Percentiles rank a stretch among this genome's conserved stretches.
Conservation (phyloP, 2,329 filamentous ascomycete species). For the Cytospora piceae region DNA sequence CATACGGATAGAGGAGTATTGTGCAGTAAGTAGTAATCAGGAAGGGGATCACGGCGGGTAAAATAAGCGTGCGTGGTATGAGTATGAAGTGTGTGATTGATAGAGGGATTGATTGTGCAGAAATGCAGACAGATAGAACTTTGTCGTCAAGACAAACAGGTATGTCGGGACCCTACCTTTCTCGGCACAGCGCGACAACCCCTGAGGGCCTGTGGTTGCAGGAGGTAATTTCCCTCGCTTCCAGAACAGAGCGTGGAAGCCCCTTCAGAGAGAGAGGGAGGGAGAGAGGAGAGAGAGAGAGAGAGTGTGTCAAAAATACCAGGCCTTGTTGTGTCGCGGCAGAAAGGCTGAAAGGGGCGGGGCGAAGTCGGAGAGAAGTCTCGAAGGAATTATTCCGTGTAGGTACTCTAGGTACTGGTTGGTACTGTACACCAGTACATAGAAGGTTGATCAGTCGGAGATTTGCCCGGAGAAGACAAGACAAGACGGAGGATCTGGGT, state of each 20-base stretch:
- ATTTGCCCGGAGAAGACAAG: background rate
- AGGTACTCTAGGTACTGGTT: background rate
- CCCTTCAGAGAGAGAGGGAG: slow-evolving; percentile 11
- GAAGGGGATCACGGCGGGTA: slow-evolving; percentile 4
- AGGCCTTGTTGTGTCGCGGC: background rate
- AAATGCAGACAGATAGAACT: slow-evolving; percentile 17
- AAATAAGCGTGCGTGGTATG: background rate
- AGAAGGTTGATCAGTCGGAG: background rate
- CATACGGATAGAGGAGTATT: background rate
- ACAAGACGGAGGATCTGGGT: background rate
- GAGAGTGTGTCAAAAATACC: too few species aligned
- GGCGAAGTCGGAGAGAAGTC: background rate
- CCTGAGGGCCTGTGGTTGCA: slow-evolving; percentile 25
- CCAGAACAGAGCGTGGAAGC: slow-evolving; percentile 29
- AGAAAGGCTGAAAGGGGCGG: background rate
- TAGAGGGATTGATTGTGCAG: slow-evolving; percentile 15
- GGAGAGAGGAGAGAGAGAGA: slow-evolving; percentile 5
- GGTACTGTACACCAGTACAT: background rate
- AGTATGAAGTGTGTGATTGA: background rate
- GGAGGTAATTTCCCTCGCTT: slow-evolving; percentile 24
- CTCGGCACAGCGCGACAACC: slow-evolving; percentile 25
- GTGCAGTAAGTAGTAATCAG: background rate
- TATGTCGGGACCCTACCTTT: slow-evolving; percentile 26
- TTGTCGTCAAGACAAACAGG: background rate
- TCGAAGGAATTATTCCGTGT: background rate